Conservation (phyloP, 2,329 filamentous ascomycete genomes). For the Phyllosticta citriasiana region DNA sequence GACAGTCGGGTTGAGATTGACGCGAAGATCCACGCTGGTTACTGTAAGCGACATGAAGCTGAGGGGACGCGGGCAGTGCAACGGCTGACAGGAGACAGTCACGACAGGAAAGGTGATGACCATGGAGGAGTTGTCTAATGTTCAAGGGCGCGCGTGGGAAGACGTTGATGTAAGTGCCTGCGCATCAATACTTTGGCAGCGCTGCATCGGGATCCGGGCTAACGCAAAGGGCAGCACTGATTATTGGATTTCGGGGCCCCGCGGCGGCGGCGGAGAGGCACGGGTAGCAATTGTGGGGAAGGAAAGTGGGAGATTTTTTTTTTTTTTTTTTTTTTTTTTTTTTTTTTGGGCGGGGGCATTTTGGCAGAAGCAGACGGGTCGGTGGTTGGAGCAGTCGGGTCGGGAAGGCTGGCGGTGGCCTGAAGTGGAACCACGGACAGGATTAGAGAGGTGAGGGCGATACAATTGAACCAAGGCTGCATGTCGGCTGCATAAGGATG, state of each 20-base stretch:
- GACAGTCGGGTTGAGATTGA: constrained; percentile 98
- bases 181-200: not conserved
- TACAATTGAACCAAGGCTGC: not conserved
- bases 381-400: not conserved
- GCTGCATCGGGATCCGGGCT: not conserved
- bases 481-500: not conserved
- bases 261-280: constrained; percentile 5
- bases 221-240: constrained; percentile 8
- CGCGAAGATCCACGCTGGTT: constrained; percentile 89
- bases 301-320: not conserved
- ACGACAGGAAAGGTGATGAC: constrained; percentile 86
- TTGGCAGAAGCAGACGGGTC: not conserved
- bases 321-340: no score
- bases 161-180: constrained; percentile 43
- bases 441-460: not conserved
- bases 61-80: constrained; percentile 2
- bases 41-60: constrained; percentile 44
- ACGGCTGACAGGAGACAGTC: constrained; percentile 34
- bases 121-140: constrained; percentile 71
- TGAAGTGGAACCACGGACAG: not conserved
- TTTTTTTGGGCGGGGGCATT: not conserved
- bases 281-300: constrained; percentile 7
- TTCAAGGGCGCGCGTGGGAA: constrained; percentile 88
- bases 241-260: constrained; percentile 3
- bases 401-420: not conserved